Percentiles rank a stretch among this genome's conserved stretches.
phyloP scores from a whole-genome alignment of 73 alveolate genomes.

The Paramecium tetraurelia region DNA sequence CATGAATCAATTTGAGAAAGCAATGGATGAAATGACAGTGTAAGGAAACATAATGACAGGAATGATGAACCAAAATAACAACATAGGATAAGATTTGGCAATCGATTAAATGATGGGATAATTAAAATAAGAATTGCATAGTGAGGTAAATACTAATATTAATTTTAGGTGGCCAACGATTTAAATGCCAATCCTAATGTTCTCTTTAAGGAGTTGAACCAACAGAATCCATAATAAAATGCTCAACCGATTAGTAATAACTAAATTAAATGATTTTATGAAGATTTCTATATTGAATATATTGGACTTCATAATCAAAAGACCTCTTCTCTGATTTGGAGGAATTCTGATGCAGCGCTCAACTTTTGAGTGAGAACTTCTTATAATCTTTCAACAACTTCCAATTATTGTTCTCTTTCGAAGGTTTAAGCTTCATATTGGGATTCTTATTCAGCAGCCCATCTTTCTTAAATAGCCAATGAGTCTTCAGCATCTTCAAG shows the following conservation, averaged over 20 bases:
- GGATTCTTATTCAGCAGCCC: constrained; percentile 44
- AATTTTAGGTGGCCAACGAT: neutral
- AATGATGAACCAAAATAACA: neutral
- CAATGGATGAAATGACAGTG: constrained; percentile 30
- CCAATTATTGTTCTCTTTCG: constrained; percentile 22
- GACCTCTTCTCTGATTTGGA: constrained; percentile 3
- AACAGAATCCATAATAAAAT: neutral
- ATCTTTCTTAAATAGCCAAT: constrained; percentile 38
- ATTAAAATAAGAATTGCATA: constrained; percentile 7
- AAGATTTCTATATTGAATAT: neutral
- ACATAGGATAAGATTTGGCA: constrained; percentile 3
- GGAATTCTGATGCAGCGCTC: neutral
- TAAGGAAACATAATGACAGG: constrained; percentile 24
- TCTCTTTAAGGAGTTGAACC: neutral
- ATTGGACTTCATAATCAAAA: neutral
- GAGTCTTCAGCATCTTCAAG: constrained; percentile 59
- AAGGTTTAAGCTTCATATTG: neutral
- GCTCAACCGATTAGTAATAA: neutral
- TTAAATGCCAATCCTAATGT: constrained; percentile 30
- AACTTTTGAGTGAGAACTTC: neutral
- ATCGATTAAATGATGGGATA: constrained; percentile 34
- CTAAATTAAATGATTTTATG: constrained; percentile 22
- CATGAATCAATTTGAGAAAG: constrained; percentile 21
- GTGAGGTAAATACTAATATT: neutral
- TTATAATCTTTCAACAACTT: neutral